Conservation (phyloP, 768 basidiomycete genomes). For the Phaeotremella fagi region DNA sequence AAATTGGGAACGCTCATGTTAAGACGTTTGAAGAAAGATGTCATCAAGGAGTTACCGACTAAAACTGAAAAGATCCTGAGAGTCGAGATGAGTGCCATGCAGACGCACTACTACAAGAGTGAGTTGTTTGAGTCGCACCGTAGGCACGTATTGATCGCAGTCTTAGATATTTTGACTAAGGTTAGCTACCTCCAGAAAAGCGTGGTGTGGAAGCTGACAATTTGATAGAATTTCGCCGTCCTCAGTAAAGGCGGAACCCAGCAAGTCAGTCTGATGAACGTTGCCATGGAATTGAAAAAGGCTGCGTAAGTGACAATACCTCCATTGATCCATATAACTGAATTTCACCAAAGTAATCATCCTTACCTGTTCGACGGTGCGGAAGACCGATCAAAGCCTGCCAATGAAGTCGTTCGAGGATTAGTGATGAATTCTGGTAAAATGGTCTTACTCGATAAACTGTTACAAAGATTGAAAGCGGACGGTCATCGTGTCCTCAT, state of each 20-base stretch:
- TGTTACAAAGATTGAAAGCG: conserved; percentile 77
- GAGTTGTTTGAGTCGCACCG: too few species aligned
- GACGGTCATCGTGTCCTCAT: conserved; percentile 97
- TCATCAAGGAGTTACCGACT: conserved; percentile 89
- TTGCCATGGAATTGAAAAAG: conserved; percentile 99
- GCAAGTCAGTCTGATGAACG: conserved; percentile 92
- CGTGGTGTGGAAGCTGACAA: conserved; percentile 1
- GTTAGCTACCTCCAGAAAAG: conserved; percentile 48
- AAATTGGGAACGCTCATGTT: conserved; percentile 94
- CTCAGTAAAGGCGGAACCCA: conserved; percentile 73
- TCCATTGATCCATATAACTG: background rate
- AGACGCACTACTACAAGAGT: conserved; percentile 96
- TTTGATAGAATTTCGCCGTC: conserved; percentile 77
- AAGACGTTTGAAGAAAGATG: conserved; percentile 88
- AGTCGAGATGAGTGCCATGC: conserved; percentile 94
- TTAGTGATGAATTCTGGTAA: conserved; percentile 98
- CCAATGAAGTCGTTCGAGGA: conserved; percentile 85
- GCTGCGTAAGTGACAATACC: conserved; percentile 53
- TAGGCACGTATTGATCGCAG: too few species aligned
- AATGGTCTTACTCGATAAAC: conserved; percentile 95
- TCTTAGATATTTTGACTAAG: conserved; percentile 78
- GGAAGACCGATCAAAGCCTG: conserved; percentile 53
- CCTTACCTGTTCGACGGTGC: conserved; percentile 97
- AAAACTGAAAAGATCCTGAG: conserved; percentile 97
- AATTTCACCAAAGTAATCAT: conserved; percentile 59